Percentiles rank a stretch among this genome's conserved stretches.
These are phyloP conservation scores for Neurospora cerealis DNA, from an alignment of 495 filamentous ascomycete species.

Conservation along the genomic window DNA sequence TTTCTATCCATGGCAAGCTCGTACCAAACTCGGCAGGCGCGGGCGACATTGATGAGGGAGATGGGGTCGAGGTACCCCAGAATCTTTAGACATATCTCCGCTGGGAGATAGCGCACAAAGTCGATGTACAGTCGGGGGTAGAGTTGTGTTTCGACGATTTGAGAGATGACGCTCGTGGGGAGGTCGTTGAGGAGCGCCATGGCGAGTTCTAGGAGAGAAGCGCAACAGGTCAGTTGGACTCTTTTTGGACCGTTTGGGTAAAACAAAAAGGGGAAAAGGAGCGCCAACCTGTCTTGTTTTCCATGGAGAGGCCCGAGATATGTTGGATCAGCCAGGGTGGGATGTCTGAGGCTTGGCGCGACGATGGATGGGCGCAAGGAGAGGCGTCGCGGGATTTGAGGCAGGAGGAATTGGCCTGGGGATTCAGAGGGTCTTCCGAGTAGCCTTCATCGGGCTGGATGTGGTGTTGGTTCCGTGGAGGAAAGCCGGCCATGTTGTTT, in stretches of 20 bases:
- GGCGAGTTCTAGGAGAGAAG: conserved; percentile 38
- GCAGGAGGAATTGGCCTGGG: conserved; percentile 13
- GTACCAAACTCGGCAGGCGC: conserved; percentile 74
- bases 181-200: conserved; percentile 62
- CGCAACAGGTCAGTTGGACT: background rate
- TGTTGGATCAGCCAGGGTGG: conserved; percentile 37
- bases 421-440: conserved; percentile 45
- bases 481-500: conserved; percentile 15
- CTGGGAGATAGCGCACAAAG: conserved; percentile 73
- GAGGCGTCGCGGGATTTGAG: conserved; percentile 16
- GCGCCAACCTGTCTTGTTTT: conserved; percentile 39
- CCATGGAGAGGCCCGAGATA: conserved; percentile 32
- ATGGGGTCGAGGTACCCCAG: conserved; percentile 73
- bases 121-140: conserved; percentile 82
- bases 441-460: conserved; percentile 48
- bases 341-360: conserved; percentile 19
- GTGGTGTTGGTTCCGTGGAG: conserved; percentile 16
- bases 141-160: conserved; percentile 58
- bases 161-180: conserved; percentile 61
- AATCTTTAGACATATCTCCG: conserved; percentile 80
- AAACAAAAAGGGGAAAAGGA: background rate
- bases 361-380: conserved; percentile 9
- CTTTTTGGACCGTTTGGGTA: background rate
- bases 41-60: conserved; percentile 66
- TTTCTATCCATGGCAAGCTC: conserved; percentile 69